phyloP scores from a whole-genome alignment of 805 yeast genomes.

The Wickerhamiella spandovensis region DNA sequence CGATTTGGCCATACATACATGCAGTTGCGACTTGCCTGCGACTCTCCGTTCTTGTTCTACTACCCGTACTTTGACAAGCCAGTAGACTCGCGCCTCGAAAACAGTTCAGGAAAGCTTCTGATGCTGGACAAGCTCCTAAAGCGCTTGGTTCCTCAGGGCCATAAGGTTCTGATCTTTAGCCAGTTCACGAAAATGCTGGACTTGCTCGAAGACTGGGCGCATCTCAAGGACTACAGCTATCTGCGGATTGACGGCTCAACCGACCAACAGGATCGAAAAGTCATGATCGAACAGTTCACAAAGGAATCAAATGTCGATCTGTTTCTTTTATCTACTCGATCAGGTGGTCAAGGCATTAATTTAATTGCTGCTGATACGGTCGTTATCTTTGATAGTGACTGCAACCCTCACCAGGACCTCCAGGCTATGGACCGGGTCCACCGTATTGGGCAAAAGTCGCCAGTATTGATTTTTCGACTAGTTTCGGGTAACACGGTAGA shows the following conservation, averaged over 20 bases:
- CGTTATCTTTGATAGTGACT: slow-evolving; percentile 78
- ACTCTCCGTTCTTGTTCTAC: slow-evolving; percentile 73
- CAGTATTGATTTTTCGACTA: slow-evolving; percentile 70
- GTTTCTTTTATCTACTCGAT: slow-evolving; percentile 75
- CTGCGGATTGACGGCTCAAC: slow-evolving; percentile 71
- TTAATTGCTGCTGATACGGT: slow-evolving; percentile 82
- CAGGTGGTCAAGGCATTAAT: slow-evolving; percentile 91
- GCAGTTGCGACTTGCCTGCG: slow-evolving; percentile 76
- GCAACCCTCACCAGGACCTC: slow-evolving; percentile 94
- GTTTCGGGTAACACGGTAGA: slow-evolving; percentile 71
- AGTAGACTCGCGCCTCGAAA: slow-evolving; percentile 31
- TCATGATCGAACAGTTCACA: slow-evolving; percentile 43
- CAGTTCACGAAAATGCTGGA: slow-evolving; percentile 83
- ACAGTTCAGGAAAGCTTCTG: slow-evolving; percentile 60
- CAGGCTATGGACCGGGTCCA: slow-evolving; percentile 96
- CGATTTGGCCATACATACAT: slow-evolving; percentile 55
- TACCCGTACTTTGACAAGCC: slow-evolving; percentile 54
- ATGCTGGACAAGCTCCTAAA: slow-evolving; percentile 51
- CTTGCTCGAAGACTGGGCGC: slow-evolving; percentile 62
- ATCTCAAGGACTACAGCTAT: slow-evolving; percentile 30
- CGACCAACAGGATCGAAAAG: slow-evolving; percentile 50
- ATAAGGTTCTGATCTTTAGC: slow-evolving; percentile 69
- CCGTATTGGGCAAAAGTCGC: slow-evolving; percentile 78
- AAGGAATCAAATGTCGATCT: slow-evolving; percentile 28
- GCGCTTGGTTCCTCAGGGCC: slow-evolving; percentile 35